Conservation (phyloP, 345 rosid species). For the Orychophragmus violaceus region DNA sequence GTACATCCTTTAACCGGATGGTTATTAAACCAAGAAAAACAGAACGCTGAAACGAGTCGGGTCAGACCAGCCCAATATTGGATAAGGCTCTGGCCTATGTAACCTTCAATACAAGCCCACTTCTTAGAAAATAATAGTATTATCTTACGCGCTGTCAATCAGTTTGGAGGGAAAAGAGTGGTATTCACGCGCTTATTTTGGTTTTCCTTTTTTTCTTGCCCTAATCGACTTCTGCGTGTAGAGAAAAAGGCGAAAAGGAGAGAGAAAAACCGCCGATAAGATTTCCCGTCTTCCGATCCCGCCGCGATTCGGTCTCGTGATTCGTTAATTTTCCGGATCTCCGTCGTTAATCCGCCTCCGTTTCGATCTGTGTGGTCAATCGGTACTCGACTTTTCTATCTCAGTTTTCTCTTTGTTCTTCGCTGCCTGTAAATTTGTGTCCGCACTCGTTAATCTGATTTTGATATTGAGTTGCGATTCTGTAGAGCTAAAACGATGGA, state of each 20-base stretch:
- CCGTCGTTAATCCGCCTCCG: neutral
- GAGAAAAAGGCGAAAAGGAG: constrained; percentile 4
- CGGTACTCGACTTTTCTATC: neutral
- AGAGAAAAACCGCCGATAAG: constrained; percentile 13
- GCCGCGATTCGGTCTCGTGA: constrained; percentile 1
- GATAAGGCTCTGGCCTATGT: neutral
- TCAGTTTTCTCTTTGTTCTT: neutral
- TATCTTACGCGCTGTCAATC: constrained; percentile 14
- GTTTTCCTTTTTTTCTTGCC: constrained; percentile 9
- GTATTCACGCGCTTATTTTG: constrained; percentile 15
- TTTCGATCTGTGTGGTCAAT: neutral
- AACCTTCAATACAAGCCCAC: neutral
- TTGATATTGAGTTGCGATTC: constrained; percentile 18
- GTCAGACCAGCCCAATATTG: neutral
- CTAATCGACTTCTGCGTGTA: constrained; percentile 5
- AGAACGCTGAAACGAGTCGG: neutral
- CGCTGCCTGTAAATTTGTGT: too few relatives aligned
- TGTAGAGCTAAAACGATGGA: constrained; percentile 47
- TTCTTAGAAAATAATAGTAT: neutral
- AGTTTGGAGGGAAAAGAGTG: neutral
- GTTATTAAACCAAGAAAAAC: neutral
- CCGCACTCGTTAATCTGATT: neutral
- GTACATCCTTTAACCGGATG: neutral
- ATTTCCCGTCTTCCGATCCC: neutral
- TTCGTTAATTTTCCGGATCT: neutral